These are phyloP conservation scores for Alnus rubra DNA, from an alignment of 306 rosid species.

Conservation along the genomic window DNA sequence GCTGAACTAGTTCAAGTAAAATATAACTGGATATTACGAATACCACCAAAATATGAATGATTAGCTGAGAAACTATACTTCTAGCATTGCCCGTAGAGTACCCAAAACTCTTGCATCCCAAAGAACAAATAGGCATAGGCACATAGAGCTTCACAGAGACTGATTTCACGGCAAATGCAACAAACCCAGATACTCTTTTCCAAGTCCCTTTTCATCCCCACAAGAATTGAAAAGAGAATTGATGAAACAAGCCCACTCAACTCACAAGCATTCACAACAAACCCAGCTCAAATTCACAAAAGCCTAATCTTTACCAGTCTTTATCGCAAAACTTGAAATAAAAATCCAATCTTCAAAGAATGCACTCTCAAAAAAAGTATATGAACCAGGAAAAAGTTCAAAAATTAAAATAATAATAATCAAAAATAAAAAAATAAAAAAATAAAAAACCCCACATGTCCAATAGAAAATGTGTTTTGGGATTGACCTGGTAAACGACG, in stretches of 20 bases:
- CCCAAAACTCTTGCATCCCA: neutral
- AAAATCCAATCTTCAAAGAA: neutral
- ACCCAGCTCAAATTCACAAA: neutral
- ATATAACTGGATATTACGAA: neutral
- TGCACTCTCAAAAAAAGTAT: neutral
- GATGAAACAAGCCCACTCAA: neutral
- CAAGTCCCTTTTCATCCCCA: neutral
- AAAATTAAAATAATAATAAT: no score
- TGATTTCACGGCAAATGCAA: neutral
- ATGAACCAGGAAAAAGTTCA: neutral
- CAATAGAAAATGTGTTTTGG: neutral
- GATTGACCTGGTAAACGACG: constrained; percentile 80
- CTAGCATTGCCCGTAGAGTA: neutral
- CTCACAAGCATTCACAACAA: neutral
- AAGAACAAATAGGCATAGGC: neutral
- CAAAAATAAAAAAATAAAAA: neutral
- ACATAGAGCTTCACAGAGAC: neutral
- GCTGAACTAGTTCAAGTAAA: neutral
- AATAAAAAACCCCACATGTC: neutral
- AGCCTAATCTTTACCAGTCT: neutral
- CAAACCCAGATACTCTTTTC: neutral
- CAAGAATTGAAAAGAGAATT: neutral
- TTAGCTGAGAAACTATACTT: neutral
- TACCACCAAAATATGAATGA: neutral
- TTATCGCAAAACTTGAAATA: neutral